phyloP scores from a whole-genome alignment of 768 basidiomycete genomes.

The Porpolomopsis calyptriformis region DNA sequence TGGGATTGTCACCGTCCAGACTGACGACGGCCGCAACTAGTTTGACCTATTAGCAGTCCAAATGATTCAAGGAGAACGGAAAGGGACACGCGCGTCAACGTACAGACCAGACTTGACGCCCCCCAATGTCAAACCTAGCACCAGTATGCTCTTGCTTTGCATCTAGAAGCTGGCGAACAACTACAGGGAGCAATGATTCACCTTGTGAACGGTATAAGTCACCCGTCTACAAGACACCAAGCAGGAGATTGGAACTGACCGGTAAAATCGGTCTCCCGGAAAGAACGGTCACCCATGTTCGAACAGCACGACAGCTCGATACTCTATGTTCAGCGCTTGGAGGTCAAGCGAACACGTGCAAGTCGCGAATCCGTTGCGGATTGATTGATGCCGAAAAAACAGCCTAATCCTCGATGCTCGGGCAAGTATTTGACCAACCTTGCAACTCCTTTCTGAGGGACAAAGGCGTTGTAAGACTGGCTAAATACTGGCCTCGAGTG shows the following conservation, averaged over 20 bases:
- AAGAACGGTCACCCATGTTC: background rate
- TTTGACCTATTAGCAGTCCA: background rate
- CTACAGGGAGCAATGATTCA: background rate
- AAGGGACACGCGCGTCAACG: background rate
- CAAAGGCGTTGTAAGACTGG: too few species aligned
- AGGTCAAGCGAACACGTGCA: background rate
- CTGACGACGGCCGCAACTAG: background rate
- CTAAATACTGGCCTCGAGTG: too few species aligned
- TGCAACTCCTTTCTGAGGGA: too few species aligned
- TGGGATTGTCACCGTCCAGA: background rate
- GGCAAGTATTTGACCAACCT: too few species aligned
- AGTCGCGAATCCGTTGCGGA: too few species aligned
- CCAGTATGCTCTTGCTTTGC: background rate
- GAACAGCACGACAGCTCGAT: background rate
- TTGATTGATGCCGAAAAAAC: too few species aligned
- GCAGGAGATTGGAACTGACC: background rate
- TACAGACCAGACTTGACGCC: background rate
- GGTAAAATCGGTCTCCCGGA: background rate
- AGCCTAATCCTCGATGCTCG: too few species aligned
- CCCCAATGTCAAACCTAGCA: background rate
- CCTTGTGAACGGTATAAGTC: too few species aligned
- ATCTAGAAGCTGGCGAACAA: background rate
- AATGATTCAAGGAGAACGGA: background rate
- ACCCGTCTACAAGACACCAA: background rate
- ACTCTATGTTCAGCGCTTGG: background rate